Base-by-base conservation (phyloP, 2,329 filamentous ascomycete genomes). In the Trichophyton verrucosum region DNA sequence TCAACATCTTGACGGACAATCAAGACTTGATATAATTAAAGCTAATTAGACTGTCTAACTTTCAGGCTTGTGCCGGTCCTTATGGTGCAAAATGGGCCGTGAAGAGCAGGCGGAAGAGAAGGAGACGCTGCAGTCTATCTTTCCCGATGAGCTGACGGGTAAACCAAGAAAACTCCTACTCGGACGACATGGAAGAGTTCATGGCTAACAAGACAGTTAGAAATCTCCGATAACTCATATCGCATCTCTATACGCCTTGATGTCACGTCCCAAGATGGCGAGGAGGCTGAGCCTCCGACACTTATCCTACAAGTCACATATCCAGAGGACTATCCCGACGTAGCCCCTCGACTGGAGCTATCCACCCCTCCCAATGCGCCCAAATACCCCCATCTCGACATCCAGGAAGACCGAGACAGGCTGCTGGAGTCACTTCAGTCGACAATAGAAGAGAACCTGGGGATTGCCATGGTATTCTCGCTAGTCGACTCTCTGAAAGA, bases 381-480 rank as follows among this genome's bases (percentile, higher is more conserved):
- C 8, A 81, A 82, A 67, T 83, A 95, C 73, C 81, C 83, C 30
- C 82, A 87, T 69, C 86, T 99, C 73, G 88, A 86, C 71, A 80
- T 97, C 55, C 81, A 86, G 68, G 84, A 87, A 57, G 94, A 99
- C 78, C 90, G 89, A 71, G 80, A 83, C 17, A 75, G 76, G 59
- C 83, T 99, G 13, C 82, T 97, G 15, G 79, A 85, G 58, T 81
- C 82, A 1, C 78, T 97, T 11, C 74, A 84, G 44, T 84, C 87
- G 15, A 88, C 86, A 0, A 87, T 96, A 40, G 86, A 94, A 72
- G 94, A 99, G 74, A 97, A 91, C 67, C 76, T 97, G 62, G 94
- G 94, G 64, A 97, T 97, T 87, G 89, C 91, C 60, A 99, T 99
- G 94, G 78, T 99, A 1, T 99, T 97, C 75, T 90, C 92, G 0